A percentile compares a stretch with the other conserved stretches of the same genome.
These are phyloP conservation scores for Ganoderma sinense DNA, from an alignment of 1,284 basidiomycete genomes.

Conservation along the genomic window DNA sequence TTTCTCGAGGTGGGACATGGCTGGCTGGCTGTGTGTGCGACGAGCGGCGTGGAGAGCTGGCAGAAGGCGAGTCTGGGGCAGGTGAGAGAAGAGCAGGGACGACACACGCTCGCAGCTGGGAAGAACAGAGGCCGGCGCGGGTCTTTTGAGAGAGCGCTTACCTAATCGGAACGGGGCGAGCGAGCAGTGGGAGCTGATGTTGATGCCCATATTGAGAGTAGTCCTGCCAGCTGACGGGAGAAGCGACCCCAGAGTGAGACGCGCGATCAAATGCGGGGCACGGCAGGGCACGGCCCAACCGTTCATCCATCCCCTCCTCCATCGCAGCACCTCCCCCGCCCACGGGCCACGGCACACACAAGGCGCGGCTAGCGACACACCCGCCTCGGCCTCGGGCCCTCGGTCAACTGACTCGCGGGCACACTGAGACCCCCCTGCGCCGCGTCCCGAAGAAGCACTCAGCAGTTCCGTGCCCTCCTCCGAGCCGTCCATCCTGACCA, in stretches of 20 bases:
- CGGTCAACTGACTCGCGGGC: background rate
- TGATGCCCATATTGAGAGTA: constrained; percentile 20
- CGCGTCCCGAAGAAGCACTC: background rate
- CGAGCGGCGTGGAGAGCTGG: background rate
- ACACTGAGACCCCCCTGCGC: background rate
- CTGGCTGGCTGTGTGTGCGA: background rate
- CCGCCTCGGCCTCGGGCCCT: background rate
- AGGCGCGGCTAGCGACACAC: background rate
- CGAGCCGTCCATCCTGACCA: background rate
- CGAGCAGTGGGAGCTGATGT: constrained; percentile 10
- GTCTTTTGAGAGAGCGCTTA: constrained; percentile 31
- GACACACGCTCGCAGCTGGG: constrained; percentile 16
- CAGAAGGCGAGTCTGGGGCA: constrained; percentile 20
- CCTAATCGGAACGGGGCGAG: constrained; percentile 17
- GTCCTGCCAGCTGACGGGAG: constrained; percentile 27
- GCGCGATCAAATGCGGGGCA: constrained; percentile 23
- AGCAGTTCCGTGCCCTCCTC: background rate
- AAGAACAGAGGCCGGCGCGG: background rate
- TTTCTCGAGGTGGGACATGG: constrained; percentile 36
- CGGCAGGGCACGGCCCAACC: background rate
- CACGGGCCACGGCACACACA: background rate
- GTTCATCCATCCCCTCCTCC: constrained; percentile 16
- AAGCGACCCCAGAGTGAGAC: constrained; percentile 14
- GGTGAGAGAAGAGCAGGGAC: constrained; percentile 14
- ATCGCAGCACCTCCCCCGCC: background rate